Conservation (phyloP, 2,329 filamentous ascomycete species). For the Fusarium sp. region DNA sequence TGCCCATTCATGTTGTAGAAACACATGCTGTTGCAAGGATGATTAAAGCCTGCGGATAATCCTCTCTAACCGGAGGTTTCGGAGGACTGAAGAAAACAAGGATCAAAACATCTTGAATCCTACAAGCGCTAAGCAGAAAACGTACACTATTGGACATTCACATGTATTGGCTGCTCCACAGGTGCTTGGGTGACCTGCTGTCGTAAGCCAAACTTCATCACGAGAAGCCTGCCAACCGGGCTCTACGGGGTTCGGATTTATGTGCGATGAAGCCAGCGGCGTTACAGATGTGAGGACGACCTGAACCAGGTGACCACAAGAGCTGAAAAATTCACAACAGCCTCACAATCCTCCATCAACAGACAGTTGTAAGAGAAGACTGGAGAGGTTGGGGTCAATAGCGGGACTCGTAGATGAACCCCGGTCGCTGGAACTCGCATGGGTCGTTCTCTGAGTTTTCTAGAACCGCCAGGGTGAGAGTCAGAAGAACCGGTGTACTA, state of each 20-base stretch:
- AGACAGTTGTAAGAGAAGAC: not conserved
- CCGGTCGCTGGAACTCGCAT: conserved; percentile 22
- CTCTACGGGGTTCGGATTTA: conserved; percentile 2
- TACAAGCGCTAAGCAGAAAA: conserved; percentile 30
- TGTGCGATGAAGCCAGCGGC: conserved; percentile 14
- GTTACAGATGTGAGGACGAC: not conserved
- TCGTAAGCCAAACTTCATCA: conserved; percentile 19
- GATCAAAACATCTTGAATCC: conserved; percentile 24
- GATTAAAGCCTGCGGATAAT: conserved; percentile 11
- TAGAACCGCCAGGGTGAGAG: conserved; percentile 34
- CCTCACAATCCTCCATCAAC: not conserved
- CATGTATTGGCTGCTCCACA: conserved; percentile 29
- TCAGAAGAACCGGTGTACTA: conserved; percentile 29
- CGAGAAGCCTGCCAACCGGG: conserved; percentile 1
- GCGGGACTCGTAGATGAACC: conserved; percentile 12
- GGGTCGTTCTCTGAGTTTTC: conserved; percentile 36
- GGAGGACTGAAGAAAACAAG: conserved; percentile 20
- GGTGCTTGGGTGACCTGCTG: conserved; percentile 8
- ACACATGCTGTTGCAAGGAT: conserved; percentile 17
- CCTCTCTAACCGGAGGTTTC: conserved; percentile 32
- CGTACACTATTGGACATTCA: conserved; percentile 28
- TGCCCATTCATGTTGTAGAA: not conserved
- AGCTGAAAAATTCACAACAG: not conserved
- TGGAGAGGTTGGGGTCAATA: conserved; percentile 18
- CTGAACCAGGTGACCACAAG: conserved; percentile 9